A percentile compares a stretch with the other conserved stretches of the same genome.
Conservation (phyloP, 2,329 filamentous ascomycete genomes). For the Ophiostoma sp. region DNA sequence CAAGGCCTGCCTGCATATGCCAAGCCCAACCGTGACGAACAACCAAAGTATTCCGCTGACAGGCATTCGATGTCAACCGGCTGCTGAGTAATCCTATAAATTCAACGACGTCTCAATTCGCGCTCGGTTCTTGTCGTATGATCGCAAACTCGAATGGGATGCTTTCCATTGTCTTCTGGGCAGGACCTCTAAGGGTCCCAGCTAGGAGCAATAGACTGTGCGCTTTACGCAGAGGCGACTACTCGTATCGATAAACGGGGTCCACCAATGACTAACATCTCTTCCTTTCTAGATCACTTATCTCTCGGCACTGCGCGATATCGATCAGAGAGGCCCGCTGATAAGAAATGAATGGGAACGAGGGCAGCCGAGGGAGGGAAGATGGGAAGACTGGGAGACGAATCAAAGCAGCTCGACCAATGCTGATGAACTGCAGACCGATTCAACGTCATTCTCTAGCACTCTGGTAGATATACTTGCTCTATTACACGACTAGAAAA, state of each 20-base stretch:
- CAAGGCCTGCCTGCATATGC: too few species aligned
- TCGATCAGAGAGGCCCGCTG: conserved; percentile 10
- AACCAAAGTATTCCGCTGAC: too few species aligned
- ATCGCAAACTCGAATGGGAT: not conserved
- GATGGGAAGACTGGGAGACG: not conserved
- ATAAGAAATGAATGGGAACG: conserved; percentile 5
- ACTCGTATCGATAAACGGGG: conserved; percentile 4
- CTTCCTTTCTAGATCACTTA: conserved; percentile 1
- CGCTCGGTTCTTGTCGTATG: not conserved
- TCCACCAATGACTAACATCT: conserved; percentile 11
- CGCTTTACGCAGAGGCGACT: not conserved
- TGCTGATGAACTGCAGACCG: conserved; percentile 7
- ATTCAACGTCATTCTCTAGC: not conserved
- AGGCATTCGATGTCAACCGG: too few species aligned
- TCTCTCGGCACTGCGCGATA: conserved; percentile 10
- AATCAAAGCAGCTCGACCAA: conserved; percentile 1
- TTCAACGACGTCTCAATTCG: too few species aligned
- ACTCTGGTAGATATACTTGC: not conserved
- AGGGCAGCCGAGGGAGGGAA: not conserved
- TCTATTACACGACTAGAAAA: not conserved
- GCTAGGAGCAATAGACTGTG: not conserved
- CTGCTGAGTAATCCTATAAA: too few species aligned
- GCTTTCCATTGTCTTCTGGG: not conserved
- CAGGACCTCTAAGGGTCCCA: not conserved
- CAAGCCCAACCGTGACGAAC: too few species aligned